Base-by-base conservation (phyloP, 352 stramenopile genomes). In the Pythium phragmitis region DNA sequence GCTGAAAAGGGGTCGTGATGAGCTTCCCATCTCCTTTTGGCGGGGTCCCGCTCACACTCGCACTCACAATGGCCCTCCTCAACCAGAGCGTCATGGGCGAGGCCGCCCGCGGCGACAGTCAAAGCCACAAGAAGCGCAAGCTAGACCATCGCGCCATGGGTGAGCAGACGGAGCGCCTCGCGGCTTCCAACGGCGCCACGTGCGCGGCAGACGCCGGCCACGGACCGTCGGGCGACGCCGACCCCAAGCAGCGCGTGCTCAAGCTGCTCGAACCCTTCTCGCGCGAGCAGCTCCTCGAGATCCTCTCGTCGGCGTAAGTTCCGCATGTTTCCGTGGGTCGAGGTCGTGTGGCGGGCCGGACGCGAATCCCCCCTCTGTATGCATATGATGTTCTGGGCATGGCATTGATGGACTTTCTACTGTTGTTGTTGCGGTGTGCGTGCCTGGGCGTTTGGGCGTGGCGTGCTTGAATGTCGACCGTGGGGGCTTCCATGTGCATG, bases 301-400 rank as follows among this genome's bases (percentile, higher is more conserved):
- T 91, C 57, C 66, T 92, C 56, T 65, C 79, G 36, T 77, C 68
- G 53, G 84, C 82, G 84, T 92, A 91, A 66, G 67, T 69, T 43
- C 46, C 21, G 19, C 3, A 50, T 26, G 4, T 23, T 47, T 21
- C 16, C 41, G 11, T 47, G 11, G 45, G 6, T 7, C 7, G 45
- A 8, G 45, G 7, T 16, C 7, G 45, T 30, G 45, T 4, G 45
- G 4, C 7, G 45, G 45, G 4, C n/a, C 9, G 21, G 45, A 50
- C 28, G 45, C 21, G 45, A 30, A 33, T 19, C 30, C 36, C 30
- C 16, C 13, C 26, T 30, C 26, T 30, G 26, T 30, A 30, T 30
- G 49, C 7, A 39, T 39, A 33, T 41, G 34, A 7, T 39, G 46
- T 9, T 30, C 11, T 42, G 23, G 45, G 23, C 17, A 33, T 57